These are phyloP conservation scores for Chaetothyriales sp. DNA, from an alignment of 2,329 filamentous ascomycete species.

Conservation along the genomic window DNA sequence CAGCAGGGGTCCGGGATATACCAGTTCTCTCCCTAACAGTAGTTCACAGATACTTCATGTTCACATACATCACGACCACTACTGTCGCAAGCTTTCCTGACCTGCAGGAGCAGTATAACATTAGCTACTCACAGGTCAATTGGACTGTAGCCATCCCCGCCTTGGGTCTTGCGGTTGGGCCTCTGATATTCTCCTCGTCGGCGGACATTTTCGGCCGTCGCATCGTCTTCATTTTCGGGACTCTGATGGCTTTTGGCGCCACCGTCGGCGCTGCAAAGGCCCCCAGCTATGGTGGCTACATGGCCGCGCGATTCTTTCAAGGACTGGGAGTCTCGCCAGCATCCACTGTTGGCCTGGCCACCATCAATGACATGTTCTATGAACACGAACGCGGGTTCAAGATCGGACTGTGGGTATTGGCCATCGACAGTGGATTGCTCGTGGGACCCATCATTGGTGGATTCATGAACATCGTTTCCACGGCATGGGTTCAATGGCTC, in stretches of 20 bases:
- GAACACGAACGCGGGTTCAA: conserved; percentile 43
- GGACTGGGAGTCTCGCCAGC: conserved; percentile 43
- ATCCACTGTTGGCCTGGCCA: conserved; percentile 41
- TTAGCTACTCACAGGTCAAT: conserved; percentile 36
- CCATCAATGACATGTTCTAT: conserved; percentile 43
- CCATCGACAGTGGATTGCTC: conserved; percentile 40
- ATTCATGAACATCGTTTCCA: conserved; percentile 35
- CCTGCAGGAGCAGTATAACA: conserved; percentile 35
- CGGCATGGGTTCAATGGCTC: conserved; percentile 43
- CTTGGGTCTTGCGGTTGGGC: conserved; percentile 39
- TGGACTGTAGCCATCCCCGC: conserved; percentile 43
- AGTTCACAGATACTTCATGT: conserved; percentile 46
- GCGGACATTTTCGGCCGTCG: conserved; percentile 42
- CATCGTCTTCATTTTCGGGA: conserved; percentile 35
- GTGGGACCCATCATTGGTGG: conserved; percentile 40
- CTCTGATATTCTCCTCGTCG: conserved; percentile 37
- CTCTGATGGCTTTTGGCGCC: conserved; percentile 28
- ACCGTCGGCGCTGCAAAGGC: conserved; percentile 32
- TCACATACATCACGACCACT: conserved; percentile 46
- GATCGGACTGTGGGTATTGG: conserved; percentile 44
- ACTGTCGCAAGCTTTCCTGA: conserved; percentile 41
- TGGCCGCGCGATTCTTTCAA: conserved; percentile 47
- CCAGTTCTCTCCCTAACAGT: not conserved
- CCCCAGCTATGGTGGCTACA: conserved; percentile 36
- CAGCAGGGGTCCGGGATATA: not conserved